These are phyloP conservation scores for Phanerochaete carnosa DNA, from an alignment of 768 basidiomycete species.

Conservation along the genomic window DNA sequence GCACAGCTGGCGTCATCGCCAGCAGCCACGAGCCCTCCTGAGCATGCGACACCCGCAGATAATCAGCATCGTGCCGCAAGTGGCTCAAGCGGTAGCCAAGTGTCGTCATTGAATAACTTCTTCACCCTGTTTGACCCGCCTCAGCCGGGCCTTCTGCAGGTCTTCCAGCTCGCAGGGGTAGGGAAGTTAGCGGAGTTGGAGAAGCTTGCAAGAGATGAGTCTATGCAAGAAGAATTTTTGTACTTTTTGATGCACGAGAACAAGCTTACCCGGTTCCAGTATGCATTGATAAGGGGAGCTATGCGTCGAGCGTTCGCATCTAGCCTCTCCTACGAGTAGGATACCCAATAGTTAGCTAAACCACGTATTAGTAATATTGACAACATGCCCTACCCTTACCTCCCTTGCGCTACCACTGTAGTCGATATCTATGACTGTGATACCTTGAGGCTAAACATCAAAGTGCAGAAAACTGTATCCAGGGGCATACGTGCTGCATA, in stretches of 20 bases:
- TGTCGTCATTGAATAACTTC: neutral
- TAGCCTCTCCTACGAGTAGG: neutral
- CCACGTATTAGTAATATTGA: no score
- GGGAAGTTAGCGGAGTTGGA: neutral
- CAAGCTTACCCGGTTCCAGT: neutral
- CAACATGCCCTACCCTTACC: no score
- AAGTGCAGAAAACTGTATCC: no score
- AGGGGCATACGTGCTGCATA: neutral
- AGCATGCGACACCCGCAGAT: neutral
- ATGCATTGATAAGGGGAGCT: neutral
- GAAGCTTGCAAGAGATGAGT: neutral
- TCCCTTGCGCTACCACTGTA: no score
- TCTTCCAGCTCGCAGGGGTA: slow-evolving; percentile 1
- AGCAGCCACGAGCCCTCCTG: neutral
- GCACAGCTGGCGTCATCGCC: no score
- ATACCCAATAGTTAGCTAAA: no score
- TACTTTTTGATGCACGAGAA: neutral
- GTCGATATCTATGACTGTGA: no score
- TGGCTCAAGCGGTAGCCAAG: neutral
- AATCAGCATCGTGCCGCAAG: neutral
- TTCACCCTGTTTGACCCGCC: neutral
- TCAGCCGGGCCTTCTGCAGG: neutral
- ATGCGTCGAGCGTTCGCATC: neutral
- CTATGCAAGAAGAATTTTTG: neutral
- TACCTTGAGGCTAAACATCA: no score